Base-by-base conservation (phyloP, 2,329 filamentous ascomycete genomes). In the Calonectria fujianensis region DNA sequence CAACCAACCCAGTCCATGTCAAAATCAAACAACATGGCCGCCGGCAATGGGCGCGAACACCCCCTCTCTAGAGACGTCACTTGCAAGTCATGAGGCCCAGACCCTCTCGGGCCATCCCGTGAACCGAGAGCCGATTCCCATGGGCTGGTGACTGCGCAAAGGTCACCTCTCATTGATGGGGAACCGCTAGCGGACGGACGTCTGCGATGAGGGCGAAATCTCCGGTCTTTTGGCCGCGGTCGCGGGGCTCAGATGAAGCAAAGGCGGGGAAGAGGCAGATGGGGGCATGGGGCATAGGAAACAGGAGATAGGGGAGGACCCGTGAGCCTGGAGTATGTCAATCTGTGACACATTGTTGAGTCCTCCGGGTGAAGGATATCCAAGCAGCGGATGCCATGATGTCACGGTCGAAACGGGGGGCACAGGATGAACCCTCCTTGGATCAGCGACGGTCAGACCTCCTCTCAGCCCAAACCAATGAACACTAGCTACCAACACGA, bases 21-120 rank as follows among this genome's bases (percentile, higher is more conserved):
- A 63, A 63, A 63, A 63, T 63, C 57, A 63, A 63, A 63, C 57
- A 63, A 27, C 14, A 29, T 24, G 57, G 35, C 24, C 57, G n/a
- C 14, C 24, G 57, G 35, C 10, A 27, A 35, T 27, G 57, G 32
- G n/a, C 35, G 57, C 57, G 57, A 41, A 63, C 35, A 63, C 57
- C 57, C 57, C 45, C 45, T 48, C 41, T 41, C 57, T 35, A 39
- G 27, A 39, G 27, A 63, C 57, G 57, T 63, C 35, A 41, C 57
- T 39, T 63, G 57, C 37, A 29, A 41, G 35, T 63, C 57, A 63
- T 20, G 57, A 63, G 57, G 57, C 8, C 45, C 37, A 63, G 57
- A 20, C n/a, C 37, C 52, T 14, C 52, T 57, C 57, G 57, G 57
- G 57, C 57, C 57, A 63, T 63, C 37, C 57, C 57, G 57, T 14